Evolutionary conservation across 768 basidiomycete genomes (phyloP).

Genomic region (Hortiboletus flavorubellus): DNA sequence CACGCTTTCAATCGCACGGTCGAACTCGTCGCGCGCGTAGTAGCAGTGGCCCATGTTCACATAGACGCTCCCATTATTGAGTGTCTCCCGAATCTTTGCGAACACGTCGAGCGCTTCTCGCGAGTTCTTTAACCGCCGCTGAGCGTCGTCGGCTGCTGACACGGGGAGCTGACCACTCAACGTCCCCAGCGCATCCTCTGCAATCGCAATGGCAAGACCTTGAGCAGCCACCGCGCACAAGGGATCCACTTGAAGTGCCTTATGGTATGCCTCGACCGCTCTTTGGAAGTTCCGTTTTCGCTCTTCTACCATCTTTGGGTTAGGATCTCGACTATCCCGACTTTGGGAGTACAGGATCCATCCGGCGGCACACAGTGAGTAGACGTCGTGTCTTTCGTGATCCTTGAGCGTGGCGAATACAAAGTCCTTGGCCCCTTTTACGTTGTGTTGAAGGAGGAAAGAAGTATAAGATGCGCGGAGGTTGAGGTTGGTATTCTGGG

Average conservation of each 20-base stretch:
- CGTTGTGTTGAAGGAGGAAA: slow-evolving; percentile 80
- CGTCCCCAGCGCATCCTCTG: slow-evolving; percentile 83
- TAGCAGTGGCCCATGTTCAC: slow-evolving; percentile 97
- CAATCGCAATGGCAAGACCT: slow-evolving; percentile 90
- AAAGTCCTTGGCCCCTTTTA: slow-evolving; percentile 79
- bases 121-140: slow-evolving; percentile 65
- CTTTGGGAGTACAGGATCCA: slow-evolving; percentile 85
- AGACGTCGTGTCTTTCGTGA: slow-evolving; percentile 83
- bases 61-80: slow-evolving; percentile 82
- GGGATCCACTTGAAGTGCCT: slow-evolving; percentile 81
- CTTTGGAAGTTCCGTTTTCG: slow-evolving; percentile 75
- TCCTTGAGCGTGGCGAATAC: slow-evolving; percentile 87
- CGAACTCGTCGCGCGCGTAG: slow-evolving; percentile 89
- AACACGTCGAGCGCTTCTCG: slow-evolving; percentile 89
- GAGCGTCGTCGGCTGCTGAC: slow-evolving; percentile 57
- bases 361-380: slow-evolving; percentile 86
- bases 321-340: slow-evolving; percentile 74
- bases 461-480: slow-evolving; percentile 91
- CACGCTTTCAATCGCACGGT: slow-evolving; percentile 94
- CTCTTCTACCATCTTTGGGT: slow-evolving; percentile 50
- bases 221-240: slow-evolving; percentile 91
- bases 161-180: slow-evolving; percentile 51
- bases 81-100: slow-evolving; percentile 84
- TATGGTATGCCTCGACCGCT: slow-evolving; percentile 89
- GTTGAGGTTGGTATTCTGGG: slow-evolving; percentile 76